These are phyloP conservation scores for Citrullus amarus DNA, from an alignment of 306 rosid species.

Conservation along the genomic window DNA sequence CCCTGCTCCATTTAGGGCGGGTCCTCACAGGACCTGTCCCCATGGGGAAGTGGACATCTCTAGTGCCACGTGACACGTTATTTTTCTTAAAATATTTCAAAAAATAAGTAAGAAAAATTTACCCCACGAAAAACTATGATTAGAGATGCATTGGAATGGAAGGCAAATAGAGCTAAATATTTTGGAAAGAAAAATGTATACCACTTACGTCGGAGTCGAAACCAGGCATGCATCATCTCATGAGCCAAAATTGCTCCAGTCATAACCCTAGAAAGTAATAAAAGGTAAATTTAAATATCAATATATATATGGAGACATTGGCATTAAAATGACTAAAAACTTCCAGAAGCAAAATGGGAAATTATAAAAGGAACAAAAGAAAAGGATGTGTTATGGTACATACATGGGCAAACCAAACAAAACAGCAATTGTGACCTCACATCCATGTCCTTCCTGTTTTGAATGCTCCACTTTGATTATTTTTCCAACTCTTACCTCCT, in stretches of 20 bases:
- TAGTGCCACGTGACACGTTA: too few species aligned
- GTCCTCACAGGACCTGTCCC: too few species aligned
- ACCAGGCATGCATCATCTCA: constrained; percentile 83
- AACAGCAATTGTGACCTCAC: not conserved
- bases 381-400: not conserved
- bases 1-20: too few species aligned
- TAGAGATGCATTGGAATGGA: too few species aligned
- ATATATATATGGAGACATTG: not conserved
- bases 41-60: too few species aligned
- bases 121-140: too few species aligned
- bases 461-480: not conserved
- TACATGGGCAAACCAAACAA: not conserved
- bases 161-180: too few species aligned
- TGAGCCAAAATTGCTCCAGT: constrained; percentile 16
- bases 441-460: not conserved
- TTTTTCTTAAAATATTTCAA: too few species aligned
- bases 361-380: not conserved
- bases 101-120: too few species aligned
- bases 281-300: not conserved
- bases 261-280: constrained; percentile 33
- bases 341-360: not conserved
- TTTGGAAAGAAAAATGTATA: not conserved
- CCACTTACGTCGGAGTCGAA: constrained; percentile 53
- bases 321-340: too few species aligned
- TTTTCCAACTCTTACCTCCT: not conserved